Evolutionary conservation across 305 asterid genomes (phyloP), one percentile per base, ranked within the genome.

Genomic region (Lippia alba): DNA sequence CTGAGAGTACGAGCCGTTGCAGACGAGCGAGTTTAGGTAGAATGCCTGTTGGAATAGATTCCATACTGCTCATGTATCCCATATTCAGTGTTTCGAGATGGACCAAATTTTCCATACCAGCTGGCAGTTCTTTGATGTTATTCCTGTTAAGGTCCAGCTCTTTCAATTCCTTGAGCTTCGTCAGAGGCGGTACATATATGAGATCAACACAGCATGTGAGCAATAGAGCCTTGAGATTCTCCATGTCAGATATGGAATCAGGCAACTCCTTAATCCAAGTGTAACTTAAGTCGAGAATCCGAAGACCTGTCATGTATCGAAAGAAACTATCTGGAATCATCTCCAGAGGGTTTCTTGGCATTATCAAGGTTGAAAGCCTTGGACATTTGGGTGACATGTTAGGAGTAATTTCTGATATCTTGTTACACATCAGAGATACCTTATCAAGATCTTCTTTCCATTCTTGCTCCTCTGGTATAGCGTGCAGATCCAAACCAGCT

Each of bases 291-390:
- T 76, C 80, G 14, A 71, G 77, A 44, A 76, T 69, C 32, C 41
- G 72, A 20, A 76, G 75, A 57, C 56, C 9, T 55, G 24, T 30
- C 80, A 76, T 76, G 45, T 71, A 60, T 59, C 64, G 12, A 36
- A 76, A 76, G 46, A 76, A 65, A 59, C 65, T 46, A 70, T 76
- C 77, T 40, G 80, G 76, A 50, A 76, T 76, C 12, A 36, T 64
- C 73, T 64, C 56, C 1, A 70, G 69, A 30, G 74, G 71, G 65
- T 69, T 76, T 57, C 74, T 32, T 44, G 66, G 75, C 72, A 76
- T 44, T 19, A 70, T 70, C 51, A 76, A 34, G 2, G 80, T 70
- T 15, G 76, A 68, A 8, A 76, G 73, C 60, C 33, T 76, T 0
- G 66, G 76, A 59, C 80, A 76, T 0, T 65, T 70, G 5, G 73